These are phyloP conservation scores for Plasmodium blacklocki DNA, from an alignment of 169 alveolate genomes.

Conservation along the genomic window DNA sequence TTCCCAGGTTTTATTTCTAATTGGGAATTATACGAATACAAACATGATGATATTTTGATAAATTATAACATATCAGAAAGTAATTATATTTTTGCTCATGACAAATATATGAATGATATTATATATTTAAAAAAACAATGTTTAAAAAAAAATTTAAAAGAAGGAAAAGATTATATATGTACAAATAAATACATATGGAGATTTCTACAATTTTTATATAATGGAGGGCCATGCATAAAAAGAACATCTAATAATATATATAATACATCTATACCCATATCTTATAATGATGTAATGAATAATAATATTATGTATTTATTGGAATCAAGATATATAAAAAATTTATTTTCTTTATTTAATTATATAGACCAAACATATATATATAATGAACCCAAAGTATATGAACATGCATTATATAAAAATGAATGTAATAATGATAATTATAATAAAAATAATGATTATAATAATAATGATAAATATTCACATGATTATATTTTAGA, in stretches of 20 bases:
- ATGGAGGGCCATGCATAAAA: conserved; percentile 65
- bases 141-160: conserved; percentile 43
- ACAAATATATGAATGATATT: background rate
- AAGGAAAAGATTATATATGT: conserved; percentile 70
- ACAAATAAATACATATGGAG: conserved; percentile 67
- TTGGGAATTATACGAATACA: conserved; percentile 33
- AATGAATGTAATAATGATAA: no score
- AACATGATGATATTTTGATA: no score
- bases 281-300: conserved; percentile 38
- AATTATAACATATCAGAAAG: background rate
- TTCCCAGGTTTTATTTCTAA: conserved; percentile 53
- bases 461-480: background rate
- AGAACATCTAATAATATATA: conserved; percentile 48
- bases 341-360: conserved; percentile 49
- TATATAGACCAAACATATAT: conserved; percentile 7
- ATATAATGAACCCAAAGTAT: background rate
- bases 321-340: conserved; percentile 36
- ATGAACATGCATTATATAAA: background rate
- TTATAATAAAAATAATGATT: background rate
- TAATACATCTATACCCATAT: conserved; percentile 34
- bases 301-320: conserved; percentile 53
- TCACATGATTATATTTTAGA: background rate
- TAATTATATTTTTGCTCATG: background rate
- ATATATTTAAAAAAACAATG: conserved; percentile 21
- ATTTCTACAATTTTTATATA: conserved; percentile 38